These are phyloP conservation scores for Populus hybrid DNA, from an alignment of 441 rosid species.

Conservation along the genomic window DNA sequence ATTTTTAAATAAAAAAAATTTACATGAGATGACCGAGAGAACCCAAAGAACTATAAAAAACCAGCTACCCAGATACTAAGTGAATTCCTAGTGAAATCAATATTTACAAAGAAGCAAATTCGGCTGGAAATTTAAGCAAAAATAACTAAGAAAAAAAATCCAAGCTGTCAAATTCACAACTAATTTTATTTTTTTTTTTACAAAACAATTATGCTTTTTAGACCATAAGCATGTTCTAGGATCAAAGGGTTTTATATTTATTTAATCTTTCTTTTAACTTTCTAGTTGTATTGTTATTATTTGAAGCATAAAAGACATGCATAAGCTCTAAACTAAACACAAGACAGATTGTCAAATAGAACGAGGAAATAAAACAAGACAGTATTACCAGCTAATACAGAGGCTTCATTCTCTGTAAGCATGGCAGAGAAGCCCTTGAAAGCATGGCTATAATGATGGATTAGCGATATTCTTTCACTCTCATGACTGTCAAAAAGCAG, in stretches of 20 bases:
- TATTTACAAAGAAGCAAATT: neutral
- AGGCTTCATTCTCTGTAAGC: slow-evolving; percentile 73
- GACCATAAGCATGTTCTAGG: neutral
- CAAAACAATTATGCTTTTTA: neutral
- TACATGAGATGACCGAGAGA: too few species aligned
- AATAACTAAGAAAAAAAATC: too few species aligned
- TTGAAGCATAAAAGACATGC: neutral
- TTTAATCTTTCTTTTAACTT: too few species aligned
- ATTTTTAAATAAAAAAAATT: too few species aligned
- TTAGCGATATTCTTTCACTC: slow-evolving; percentile 37
- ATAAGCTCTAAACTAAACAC: neutral
- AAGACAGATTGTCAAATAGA: neutral
- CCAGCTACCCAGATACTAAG: too few species aligned
- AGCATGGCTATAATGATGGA: slow-evolving; percentile 61
- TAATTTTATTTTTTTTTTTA: too few species aligned
- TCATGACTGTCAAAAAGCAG: slow-evolving; percentile 34
- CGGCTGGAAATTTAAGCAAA: neutral
- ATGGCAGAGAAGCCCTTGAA: slow-evolving; percentile 79
- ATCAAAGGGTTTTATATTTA: neutral
- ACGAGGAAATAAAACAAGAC: neutral
- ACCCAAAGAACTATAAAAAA: too few species aligned
- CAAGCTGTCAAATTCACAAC: neutral
- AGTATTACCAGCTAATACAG: slow-evolving; percentile 50
- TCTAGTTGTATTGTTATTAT: too few species aligned
- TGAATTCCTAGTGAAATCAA: too few species aligned